A percentile compares a stretch with the other conserved stretches of the same genome.
phyloP scores from a whole-genome alignment of 2,329 filamentous ascomycete species.

The Teratosphaeria destructans region DNA sequence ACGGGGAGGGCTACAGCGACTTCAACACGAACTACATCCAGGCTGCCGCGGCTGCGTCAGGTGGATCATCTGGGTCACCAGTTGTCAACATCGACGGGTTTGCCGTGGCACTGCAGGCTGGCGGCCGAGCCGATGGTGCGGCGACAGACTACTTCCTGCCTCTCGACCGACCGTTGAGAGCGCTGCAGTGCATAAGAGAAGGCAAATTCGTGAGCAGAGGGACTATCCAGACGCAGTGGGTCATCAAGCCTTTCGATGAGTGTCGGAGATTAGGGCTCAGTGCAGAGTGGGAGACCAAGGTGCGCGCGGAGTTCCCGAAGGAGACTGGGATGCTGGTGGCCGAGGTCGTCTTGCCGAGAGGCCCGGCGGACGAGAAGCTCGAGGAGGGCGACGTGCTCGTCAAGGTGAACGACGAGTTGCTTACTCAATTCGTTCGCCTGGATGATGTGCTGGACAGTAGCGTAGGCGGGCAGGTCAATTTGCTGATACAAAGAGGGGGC shows the following conservation, averaged over 20 bases:
- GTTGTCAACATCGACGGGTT: conserved; percentile 92
- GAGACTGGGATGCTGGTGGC: conserved; percentile 96
- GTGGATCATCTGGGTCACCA: conserved; percentile 94
- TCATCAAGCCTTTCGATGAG: conserved; percentile 95
- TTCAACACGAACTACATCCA: conserved; percentile 97
- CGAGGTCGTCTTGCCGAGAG: conserved; percentile 85
- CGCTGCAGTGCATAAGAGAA: conserved; percentile 73
- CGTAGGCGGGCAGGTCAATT: conserved; percentile 65
- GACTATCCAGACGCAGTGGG: conserved; percentile 96
- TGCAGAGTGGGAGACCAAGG: conserved; percentile 73
- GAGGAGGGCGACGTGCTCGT: conserved; percentile 91
- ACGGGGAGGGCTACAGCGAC: conserved; percentile 94
- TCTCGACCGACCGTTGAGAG: conserved; percentile 78
- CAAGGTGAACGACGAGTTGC: conserved; percentile 83
- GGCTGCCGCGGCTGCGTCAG: conserved; percentile 90
- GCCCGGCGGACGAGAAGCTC: conserved; percentile 75
- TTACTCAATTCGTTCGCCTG: conserved; percentile 85
- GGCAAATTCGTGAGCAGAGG: conserved; percentile 70
- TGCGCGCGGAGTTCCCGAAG: conserved; percentile 73
- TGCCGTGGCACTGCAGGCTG: conserved; percentile 86
- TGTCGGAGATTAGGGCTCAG: conserved; percentile 80
- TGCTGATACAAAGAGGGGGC: conserved; percentile 81
- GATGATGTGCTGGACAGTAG: conserved; percentile 86
- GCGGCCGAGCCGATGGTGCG: conserved; percentile 84
- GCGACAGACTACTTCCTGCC: conserved; percentile 97